These are phyloP conservation scores for Rhynchospora pubera DNA, from an alignment of 176 grass and related monocot species.

Conservation along the genomic window DNA sequence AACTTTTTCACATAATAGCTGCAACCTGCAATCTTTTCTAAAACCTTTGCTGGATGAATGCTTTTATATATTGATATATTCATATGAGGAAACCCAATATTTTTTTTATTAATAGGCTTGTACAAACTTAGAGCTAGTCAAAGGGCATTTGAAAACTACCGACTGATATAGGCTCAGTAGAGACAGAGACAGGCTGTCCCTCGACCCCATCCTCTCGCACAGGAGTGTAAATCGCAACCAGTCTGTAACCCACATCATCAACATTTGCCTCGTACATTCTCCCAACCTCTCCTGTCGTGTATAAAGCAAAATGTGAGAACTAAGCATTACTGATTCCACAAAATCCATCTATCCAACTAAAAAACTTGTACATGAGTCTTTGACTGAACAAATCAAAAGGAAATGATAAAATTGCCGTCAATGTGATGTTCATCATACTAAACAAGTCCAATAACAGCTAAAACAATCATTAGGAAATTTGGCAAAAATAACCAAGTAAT, in stretches of 20 bases:
- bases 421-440: not conserved
- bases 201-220: constrained; percentile 90
- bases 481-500: not conserved
- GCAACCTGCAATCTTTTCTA: not conserved
- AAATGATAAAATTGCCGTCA: not conserved
- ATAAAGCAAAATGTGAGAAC: constrained; percentile 3
- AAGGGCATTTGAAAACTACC: constrained; percentile 37
- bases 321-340: not conserved
- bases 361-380: not conserved
- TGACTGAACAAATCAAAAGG: not conserved
- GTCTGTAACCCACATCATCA: constrained; percentile 88
- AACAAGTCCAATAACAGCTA: not conserved
- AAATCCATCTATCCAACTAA: not conserved
- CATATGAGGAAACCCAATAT: not conserved
- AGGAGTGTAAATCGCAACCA: constrained; percentile 92
- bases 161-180: constrained; percentile 84
- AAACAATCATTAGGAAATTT: not conserved
- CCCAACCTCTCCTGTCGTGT: constrained; percentile 59
- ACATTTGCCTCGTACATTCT: constrained; percentile 96
- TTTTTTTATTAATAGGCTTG: not conserved
- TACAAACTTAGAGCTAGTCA: not conserved
- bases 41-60: not conserved
- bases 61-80: not conserved
- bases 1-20: not conserved
- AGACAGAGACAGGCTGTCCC: constrained; percentile 82